These are phyloP conservation scores for Hortiboletus campestris DNA, from an alignment of 768 basidiomycete genomes.

Conservation along the genomic window DNA sequence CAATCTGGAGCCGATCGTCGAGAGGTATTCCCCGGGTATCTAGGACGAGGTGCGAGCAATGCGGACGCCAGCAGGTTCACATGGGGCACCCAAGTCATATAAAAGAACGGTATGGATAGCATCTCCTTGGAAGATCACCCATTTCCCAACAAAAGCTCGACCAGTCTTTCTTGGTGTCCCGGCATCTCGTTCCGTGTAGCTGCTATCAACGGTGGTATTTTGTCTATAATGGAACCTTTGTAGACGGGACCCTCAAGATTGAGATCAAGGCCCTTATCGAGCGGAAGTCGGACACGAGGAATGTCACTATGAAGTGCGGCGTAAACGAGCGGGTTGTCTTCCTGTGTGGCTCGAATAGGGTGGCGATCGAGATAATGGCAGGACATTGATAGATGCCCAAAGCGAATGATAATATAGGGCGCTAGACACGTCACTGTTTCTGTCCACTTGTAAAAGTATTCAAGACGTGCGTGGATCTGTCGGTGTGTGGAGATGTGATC, in stretches of 20 bases:
- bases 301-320: too few relatives aligned
- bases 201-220: neutral
- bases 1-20: neutral
- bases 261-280: conserved; percentile 10
- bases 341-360: too few relatives aligned
- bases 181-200: neutral
- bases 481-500: too few relatives aligned
- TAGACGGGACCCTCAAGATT: neutral
- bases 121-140: neutral
- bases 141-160: neutral
- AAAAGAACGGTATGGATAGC: neutral
- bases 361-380: too few relatives aligned
- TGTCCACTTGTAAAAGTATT: too few relatives aligned
- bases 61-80: neutral
- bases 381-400: too few relatives aligned
- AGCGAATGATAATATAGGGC: too few relatives aligned
- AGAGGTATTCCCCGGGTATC: neutral
- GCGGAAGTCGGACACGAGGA: neutral
- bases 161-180: neutral
- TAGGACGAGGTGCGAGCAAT: neutral
- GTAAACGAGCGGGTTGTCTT: too few relatives aligned
- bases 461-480: too few relatives aligned
- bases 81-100: neutral
- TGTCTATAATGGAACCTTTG: neutral
- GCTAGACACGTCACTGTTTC: too few relatives aligned